Evolutionary conservation across 192 early-diverging fungal species (phyloP).

Genomic region (Coemansia sp.): DNA sequence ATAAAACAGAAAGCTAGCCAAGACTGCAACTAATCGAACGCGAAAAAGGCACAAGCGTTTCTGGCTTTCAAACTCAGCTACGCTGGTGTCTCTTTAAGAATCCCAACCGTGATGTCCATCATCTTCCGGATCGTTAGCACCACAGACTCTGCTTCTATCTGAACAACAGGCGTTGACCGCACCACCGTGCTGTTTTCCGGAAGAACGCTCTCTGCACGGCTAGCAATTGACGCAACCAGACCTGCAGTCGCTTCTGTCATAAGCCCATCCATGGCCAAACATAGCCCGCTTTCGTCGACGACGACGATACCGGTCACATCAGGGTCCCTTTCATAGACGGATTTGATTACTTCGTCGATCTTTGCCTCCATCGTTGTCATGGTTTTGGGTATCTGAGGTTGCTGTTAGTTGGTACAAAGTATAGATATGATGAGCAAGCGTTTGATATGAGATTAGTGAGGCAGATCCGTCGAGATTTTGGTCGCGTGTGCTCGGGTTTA

Average conservation of each 20-base stretch:
- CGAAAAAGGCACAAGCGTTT: no score
- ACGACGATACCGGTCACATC: conserved; percentile 19
- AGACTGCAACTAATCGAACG: no score
- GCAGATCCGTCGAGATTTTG: no score
- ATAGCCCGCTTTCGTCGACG: conserved; percentile 48
- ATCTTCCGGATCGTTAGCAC: conserved; percentile 28
- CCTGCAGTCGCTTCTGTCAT: conserved; percentile 47
- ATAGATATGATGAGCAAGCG: background rate
- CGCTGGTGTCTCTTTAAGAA: conserved; percentile 20
- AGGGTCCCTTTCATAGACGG: conserved; percentile 34
- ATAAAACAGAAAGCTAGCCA: background rate
- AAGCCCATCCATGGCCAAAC: conserved; percentile 29
- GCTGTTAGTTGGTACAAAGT: background rate
- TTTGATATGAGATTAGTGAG: background rate
- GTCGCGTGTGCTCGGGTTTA: background rate
- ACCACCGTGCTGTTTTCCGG: conserved; percentile 6
- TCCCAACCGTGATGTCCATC: conserved; percentile 26
- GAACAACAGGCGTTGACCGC: conserved; percentile 27
- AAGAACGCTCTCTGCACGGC: conserved; percentile 22
- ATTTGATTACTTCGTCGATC: conserved; percentile 28
- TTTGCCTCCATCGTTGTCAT: conserved; percentile 30
- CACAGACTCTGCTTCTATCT: conserved; percentile 45
- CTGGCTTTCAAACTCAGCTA: background rate
- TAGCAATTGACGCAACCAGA: conserved; percentile 37
- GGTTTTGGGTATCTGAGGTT: background rate